Evolutionary conservation across 352 stramenopile species (phyloP), one percentile per base, ranked within the genome.

Genomic region (Pythium volutum): DNA sequence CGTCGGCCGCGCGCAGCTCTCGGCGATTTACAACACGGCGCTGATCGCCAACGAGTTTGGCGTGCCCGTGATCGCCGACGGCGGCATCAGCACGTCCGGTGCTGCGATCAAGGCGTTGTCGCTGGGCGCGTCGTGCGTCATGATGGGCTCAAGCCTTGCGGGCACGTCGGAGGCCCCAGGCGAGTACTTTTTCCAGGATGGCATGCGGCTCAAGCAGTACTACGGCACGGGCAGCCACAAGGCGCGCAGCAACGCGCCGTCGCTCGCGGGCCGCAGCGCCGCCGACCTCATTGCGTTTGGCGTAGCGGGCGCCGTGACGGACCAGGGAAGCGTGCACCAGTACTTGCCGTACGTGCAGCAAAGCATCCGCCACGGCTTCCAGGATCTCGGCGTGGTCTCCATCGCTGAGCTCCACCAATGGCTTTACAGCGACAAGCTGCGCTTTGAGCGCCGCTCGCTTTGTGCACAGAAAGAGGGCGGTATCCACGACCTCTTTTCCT

Each of bases 121-220:
- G 12, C 76, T 99, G 9, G 97, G 97, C 33, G 97, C 97, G 34
- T 98, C 92, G 38, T 97, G 93, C 66, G 96, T 99, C 42, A 99
- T 99, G 97, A 99, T 99, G 95, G 97, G 97, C 46, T 98, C 90
- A 27, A 97, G 98, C 73, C 88, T 99, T 57, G 97, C 97, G 9
- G 97, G 79, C 46, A 99, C 97, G 12, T 94, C 98, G 43, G 97
- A 99, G 75, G 91, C 97, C 23, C 97, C 97, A 5, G 97, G 97
- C 27, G 95, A 99, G 71, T 99, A 99, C 76, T 99, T 99, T 71
- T 99, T 99, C 71, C 95, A 99, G 81, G 96, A 99, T 69, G 97
- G 97, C 34, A 93, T 99, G 65, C 93, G 97, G 41, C 82, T 99
- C 26, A 99, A 99, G 81, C 88, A 96, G 52, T 99, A 99, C 87